Evolutionary conservation across 2,329 filamentous ascomycete species (phyloP), one percentile per base, ranked within the genome.

Genomic region (Xylaria sp.): DNA sequence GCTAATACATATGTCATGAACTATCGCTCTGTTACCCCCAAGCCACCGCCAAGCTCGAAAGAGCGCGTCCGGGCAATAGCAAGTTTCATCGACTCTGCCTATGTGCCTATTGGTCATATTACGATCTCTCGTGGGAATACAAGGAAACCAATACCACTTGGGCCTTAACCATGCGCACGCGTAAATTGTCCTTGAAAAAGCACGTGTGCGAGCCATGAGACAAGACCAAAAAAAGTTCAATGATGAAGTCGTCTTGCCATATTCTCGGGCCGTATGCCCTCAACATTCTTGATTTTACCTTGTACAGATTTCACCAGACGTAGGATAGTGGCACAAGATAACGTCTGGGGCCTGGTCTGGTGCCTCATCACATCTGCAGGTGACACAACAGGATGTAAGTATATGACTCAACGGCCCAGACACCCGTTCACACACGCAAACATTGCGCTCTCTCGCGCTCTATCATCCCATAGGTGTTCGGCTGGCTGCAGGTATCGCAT

Each of bases 361-460:
- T 59, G 50, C 62, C 47, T 48, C 53, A 60, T 65, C 53, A 62
- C 62, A 63, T 65, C 60, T 9, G 16, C 62, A 5, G 5, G 68
- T 70, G 25, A 16, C 44, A 70, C 68, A 25, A 51, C 61, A 68
- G 65, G 54, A 32, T 48, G 54, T 13, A 32, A 51, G 40, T 21
- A 42, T 32, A 32, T 65, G 50, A 57, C 59, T 65, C 53, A 70
- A 65, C 65, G 58, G 53, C 50, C 58, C 57, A 65, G 47, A 60
- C 42, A 35, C n/a, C 47, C 32, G 2, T 21, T 27, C 47, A 51
- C 48, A 48, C 53, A 40, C 12, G 13, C 44, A 42, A n/a, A n/a
- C n/a, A n/a, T n/a, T 1, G 8, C 32, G 8, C 32, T 10, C 32
- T 32, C 32, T 35, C 8, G 32, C 10, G 32, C 53, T 27, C 21